Evolutionary conservation across 2,329 filamentous ascomycete genomes (phyloP).

Genomic region (Alternaria hordeiaustralica): DNA sequence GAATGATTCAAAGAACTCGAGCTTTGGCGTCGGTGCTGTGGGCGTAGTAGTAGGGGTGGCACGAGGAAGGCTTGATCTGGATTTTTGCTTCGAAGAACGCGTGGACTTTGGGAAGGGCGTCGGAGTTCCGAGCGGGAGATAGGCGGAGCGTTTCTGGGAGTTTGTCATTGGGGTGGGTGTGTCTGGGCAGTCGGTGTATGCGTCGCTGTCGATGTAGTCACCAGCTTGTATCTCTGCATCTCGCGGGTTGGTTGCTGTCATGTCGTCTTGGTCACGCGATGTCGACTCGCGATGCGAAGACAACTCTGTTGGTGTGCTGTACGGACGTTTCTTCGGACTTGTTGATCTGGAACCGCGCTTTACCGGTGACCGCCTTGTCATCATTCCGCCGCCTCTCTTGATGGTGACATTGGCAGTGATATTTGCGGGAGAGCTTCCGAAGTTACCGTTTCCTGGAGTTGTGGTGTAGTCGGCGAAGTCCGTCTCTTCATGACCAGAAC

Average conservation of each 20-base stretch:
- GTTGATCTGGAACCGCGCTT: conserved; percentile 1
- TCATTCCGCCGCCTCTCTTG: conserved; percentile 3
- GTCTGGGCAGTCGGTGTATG: conserved; percentile 15
- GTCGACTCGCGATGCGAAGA: background rate
- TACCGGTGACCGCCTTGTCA: conserved; percentile 6
- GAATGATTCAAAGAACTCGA: background rate
- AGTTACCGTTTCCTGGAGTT: background rate
- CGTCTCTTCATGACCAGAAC: background rate
- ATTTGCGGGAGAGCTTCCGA: background rate
- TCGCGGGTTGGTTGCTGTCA: background rate
- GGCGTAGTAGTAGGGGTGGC: background rate
- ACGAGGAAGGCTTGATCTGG: background rate
- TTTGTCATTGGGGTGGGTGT: conserved; percentile 29
- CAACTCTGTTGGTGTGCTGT: background rate
- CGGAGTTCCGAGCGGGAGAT: conserved; percentile 17
- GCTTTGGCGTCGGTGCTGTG: background rate
- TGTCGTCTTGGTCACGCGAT: background rate
- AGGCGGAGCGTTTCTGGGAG: conserved; percentile 21
- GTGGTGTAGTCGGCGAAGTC: background rate
- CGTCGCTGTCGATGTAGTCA: background rate
- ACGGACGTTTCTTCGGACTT: conserved; percentile 6
- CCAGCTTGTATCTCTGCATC: background rate
- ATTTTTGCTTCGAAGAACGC: background rate
- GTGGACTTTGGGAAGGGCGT: background rate
- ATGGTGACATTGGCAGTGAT: background rate